A percentile compares a stretch with the other conserved stretches of the same genome.
These are phyloP conservation scores for Venturiaceae sp. DNA, from an alignment of 2,329 filamentous ascomycete genomes.

Conservation along the genomic window DNA sequence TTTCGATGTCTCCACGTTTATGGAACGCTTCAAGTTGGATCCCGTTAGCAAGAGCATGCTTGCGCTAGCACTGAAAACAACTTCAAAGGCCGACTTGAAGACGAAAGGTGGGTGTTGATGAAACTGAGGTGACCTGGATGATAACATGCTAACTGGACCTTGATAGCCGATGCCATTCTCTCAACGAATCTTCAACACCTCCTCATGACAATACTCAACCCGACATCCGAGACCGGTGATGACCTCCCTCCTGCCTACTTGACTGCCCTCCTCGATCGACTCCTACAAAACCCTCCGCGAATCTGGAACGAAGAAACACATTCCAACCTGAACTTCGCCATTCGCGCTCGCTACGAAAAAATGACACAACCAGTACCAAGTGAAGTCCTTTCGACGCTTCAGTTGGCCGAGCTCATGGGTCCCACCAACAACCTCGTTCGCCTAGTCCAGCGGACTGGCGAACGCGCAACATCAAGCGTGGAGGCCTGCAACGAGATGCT, in stretches of 20 bases:
- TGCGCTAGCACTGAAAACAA: conserved; percentile 77
- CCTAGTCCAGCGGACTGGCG: conserved; percentile 63
- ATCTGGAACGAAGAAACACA: conserved; percentile 72
- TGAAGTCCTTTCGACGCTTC: conserved; percentile 60
- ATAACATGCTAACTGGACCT: conserved; percentile 9
- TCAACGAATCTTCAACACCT: conserved; percentile 71
- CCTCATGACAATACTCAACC: conserved; percentile 61
- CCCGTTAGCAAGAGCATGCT: conserved; percentile 79
- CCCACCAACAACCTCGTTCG: conserved; percentile 53
- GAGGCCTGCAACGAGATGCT: conserved; percentile 57
- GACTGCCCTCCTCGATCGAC: conserved; percentile 72
- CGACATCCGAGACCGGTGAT: conserved; percentile 45
- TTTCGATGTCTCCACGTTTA: conserved; percentile 90
- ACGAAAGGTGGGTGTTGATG: conserved; percentile 61
- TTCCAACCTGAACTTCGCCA: conserved; percentile 56
- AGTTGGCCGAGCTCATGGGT: conserved; percentile 56
- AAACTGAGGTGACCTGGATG: background rate
- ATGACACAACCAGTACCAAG: conserved; percentile 45
- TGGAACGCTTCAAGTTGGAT: conserved; percentile 93
- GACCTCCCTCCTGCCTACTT: conserved; percentile 62
- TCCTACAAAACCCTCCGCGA: conserved; percentile 77
- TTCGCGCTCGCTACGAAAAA: conserved; percentile 54
- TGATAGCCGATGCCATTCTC: conserved; percentile 76
- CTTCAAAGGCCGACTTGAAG: conserved; percentile 71
- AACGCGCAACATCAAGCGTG: conserved; percentile 64